Percentiles rank a stretch among this genome's conserved stretches.
Evolutionary conservation across 257 asterid species (phyloP).

Genomic region (Perilla frutescens): DNA sequence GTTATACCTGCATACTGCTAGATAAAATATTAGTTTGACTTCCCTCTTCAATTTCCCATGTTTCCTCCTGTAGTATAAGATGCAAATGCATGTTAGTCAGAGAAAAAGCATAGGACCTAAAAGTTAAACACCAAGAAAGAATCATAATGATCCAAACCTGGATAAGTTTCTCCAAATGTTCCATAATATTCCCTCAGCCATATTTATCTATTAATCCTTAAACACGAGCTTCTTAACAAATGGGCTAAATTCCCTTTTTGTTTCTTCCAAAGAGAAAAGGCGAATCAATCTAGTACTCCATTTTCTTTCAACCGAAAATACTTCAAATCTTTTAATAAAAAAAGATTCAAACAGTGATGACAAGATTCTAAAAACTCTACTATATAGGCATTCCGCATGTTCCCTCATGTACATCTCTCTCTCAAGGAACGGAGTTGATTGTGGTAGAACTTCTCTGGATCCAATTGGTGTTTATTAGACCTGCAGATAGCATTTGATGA

Average conservation of each 20-base stretch:
- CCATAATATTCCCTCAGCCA: slow-evolving; percentile 50
- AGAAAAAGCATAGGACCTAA: slow-evolving; percentile 27
- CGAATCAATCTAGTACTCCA: slow-evolving; percentile 10
- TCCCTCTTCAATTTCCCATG: slow-evolving; percentile 98
- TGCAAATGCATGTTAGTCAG: slow-evolving; percentile 33
- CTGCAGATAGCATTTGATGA: no score
- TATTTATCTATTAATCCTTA: background rate
- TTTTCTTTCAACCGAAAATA: background rate
- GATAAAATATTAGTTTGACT: slow-evolving; percentile 89
- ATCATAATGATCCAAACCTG: slow-evolving; percentile 62
- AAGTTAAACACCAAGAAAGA: background rate
- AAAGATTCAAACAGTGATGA: background rate
- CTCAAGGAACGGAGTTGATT: no score
- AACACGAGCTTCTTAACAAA: background rate
- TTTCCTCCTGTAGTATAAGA: slow-evolving; percentile 77
- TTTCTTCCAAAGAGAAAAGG: background rate
- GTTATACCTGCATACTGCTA: slow-evolving; percentile 92
- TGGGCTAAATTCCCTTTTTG: background rate
- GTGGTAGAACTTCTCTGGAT: no score
- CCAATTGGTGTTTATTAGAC: no score
- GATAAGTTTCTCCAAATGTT: slow-evolving; percentile 91
- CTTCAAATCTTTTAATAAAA: background rate
- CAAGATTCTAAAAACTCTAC: background rate
- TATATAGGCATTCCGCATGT: no score
- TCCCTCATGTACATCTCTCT: no score